Evolutionary conservation across 305 asterid species (phyloP).

Genomic region (Fraxinus albicans): DNA sequence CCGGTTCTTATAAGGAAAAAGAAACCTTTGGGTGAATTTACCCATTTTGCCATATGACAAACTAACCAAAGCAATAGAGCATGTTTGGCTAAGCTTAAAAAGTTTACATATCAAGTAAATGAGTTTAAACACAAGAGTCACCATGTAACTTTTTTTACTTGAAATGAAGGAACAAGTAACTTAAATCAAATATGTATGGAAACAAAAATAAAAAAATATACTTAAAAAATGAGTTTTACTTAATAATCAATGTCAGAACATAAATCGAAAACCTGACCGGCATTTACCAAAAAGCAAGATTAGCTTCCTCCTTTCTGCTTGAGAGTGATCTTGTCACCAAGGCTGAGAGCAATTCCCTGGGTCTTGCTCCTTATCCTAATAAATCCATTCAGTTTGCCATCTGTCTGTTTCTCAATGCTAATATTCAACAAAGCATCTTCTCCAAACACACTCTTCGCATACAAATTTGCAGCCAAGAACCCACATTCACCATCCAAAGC

Average conservation of each 20-base stretch:
- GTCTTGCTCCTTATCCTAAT: slow-evolving; percentile 99
- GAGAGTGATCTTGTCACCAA: slow-evolving; percentile 98
- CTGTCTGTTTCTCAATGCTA: slow-evolving; percentile 93
- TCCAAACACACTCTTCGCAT: slow-evolving; percentile 98
- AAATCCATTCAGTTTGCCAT: slow-evolving; percentile 90
- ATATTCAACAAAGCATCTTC: slow-evolving; percentile 97
- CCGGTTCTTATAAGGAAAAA: background rate
- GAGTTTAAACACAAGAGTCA: background rate
- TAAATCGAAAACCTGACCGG: background rate
- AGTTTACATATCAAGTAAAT: background rate
- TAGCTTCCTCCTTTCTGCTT: slow-evolving; percentile 99
- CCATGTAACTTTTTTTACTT: background rate
- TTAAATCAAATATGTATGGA: background rate
- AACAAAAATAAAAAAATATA: background rate
- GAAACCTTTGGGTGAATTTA: background rate
- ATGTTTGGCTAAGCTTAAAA: background rate
- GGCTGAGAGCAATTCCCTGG: slow-evolving; percentile 98
- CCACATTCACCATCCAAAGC: slow-evolving; percentile 99
- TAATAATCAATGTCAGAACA: background rate
- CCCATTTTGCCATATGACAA: background rate
- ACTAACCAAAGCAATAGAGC: background rate
- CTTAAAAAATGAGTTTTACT: background rate
- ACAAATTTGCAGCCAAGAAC: slow-evolving; percentile 92
- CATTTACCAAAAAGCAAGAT: slow-evolving; percentile 35
- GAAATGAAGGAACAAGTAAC: background rate